A percentile compares a stretch with the other conserved stretches of the same genome.
These are phyloP conservation scores for Pseudogymnoascus sp. DNA, from an alignment of 2,329 filamentous ascomycete genomes.

Conservation along the genomic window DNA sequence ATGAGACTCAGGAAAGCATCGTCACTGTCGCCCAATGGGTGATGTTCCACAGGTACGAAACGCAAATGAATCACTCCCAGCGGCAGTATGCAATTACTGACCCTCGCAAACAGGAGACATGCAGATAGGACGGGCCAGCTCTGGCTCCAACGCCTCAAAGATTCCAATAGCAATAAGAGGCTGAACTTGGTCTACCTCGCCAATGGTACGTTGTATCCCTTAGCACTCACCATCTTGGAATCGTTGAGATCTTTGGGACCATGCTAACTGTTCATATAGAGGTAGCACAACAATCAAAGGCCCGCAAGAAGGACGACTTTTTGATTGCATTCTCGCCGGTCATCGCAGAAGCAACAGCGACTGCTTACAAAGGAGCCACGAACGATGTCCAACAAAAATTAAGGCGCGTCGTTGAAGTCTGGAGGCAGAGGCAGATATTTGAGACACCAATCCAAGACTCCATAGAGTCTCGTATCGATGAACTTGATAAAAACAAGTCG, in stretches of 20 bases:
- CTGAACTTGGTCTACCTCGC: conserved; percentile 90
- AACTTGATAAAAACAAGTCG: conserved; percentile 53
- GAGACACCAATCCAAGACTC: conserved; percentile 69
- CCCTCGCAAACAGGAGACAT: conserved; percentile 57
- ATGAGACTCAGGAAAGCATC: conserved; percentile 97
- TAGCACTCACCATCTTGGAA: neutral
- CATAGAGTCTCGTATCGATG: conserved; percentile 69
- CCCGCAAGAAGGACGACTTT: conserved; percentile 86
- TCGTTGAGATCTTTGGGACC: neutral
- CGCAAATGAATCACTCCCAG: neutral
- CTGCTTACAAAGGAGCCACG: conserved; percentile 85
- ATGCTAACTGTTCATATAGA: conserved; percentile 45
- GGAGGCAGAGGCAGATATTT: conserved; percentile 81
- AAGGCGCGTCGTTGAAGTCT: conserved; percentile 84
- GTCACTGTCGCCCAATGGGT: conserved; percentile 97
- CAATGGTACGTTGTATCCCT: conserved; percentile 57
- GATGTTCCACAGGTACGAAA: conserved; percentile 85
- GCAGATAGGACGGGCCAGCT: conserved; percentile 85
- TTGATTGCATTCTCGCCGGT: conserved; percentile 84
- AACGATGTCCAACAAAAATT: conserved; percentile 83
- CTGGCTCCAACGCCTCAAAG: conserved; percentile 84
- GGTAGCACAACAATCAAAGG: conserved; percentile 93
- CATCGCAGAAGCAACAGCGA: conserved; percentile 79
- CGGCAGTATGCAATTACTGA: conserved; percentile 23
- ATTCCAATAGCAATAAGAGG: conserved; percentile 76